Evolutionary conservation across 306 rosid genomes (phyloP).

Genomic region (Cucurbita pepo): DNA sequence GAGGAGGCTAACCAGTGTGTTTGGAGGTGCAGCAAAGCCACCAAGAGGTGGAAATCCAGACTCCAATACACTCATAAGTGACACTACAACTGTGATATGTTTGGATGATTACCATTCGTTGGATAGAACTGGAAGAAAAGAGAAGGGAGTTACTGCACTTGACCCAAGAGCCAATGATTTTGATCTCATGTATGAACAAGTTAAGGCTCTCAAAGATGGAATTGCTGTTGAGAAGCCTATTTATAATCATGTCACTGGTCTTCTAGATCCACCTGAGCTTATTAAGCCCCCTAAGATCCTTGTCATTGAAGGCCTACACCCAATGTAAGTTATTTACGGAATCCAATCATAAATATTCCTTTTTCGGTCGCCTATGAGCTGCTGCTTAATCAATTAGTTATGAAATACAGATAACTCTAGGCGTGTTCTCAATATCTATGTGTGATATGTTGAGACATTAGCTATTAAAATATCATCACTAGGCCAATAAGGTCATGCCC

Average conservation of each 20-base stretch:
- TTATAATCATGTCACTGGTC: constrained; percentile 86
- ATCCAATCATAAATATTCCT: neutral
- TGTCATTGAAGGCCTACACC: constrained; percentile 93
- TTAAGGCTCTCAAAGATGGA: constrained; percentile 68
- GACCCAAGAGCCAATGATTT: constrained; percentile 84
- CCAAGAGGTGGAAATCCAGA: constrained; percentile 93
- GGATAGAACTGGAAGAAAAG: constrained; percentile 79
- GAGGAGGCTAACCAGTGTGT: constrained; percentile 89
- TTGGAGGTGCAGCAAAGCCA: constrained; percentile 87
- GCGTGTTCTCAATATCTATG: neutral
- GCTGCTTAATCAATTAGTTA: neutral
- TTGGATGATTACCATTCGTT: constrained; percentile 87
- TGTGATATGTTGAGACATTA: neutral
- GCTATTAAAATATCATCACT: no score
- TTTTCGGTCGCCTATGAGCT: neutral
- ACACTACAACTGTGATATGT: constrained; percentile 89
- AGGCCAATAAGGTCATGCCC: no score
- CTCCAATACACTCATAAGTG: constrained; percentile 85
- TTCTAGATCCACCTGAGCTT: constrained; percentile 82
- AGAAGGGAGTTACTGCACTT: constrained; percentile 87
- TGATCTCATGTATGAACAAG: constrained; percentile 94
- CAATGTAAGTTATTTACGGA: constrained; percentile 43
- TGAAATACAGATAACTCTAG: neutral
- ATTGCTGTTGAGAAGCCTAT: constrained; percentile 64
- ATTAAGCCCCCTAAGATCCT: constrained; percentile 90